A percentile compares a stretch with the other conserved stretches of the same genome.
Evolutionary conservation across 2,329 filamentous ascomycete species (phyloP).

Genomic region (Cordyceps fumosorosea): DNA sequence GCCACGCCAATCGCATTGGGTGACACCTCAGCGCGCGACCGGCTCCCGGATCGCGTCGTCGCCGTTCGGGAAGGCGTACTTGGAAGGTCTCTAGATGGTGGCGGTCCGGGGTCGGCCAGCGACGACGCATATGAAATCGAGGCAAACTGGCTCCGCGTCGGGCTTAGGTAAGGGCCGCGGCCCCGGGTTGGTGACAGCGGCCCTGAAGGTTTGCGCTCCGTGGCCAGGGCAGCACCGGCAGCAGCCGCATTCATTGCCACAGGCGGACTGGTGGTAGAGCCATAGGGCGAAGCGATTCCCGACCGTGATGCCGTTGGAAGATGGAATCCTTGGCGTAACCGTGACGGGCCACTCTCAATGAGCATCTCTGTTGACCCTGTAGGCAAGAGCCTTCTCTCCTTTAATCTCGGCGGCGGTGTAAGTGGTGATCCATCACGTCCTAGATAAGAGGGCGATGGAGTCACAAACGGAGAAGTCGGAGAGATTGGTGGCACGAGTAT

Average conservation of each 20-base stretch:
- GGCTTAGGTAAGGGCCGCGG: not conserved
- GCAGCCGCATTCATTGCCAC: not conserved
- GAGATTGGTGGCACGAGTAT: constrained; percentile 19
- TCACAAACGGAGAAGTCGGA: constrained; percentile 34
- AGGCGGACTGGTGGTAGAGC: not conserved
- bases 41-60: not conserved
- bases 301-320: not conserved
- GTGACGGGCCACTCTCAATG: not conserved
- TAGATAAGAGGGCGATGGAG: constrained; percentile 26
- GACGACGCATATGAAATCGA: not conserved
- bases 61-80: constrained; percentile 20
- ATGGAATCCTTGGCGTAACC: constrained; percentile 1
- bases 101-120: constrained; percentile 33
- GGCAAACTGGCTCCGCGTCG: constrained; percentile 4
- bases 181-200: not conserved
- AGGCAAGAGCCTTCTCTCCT: constrained; percentile 39
- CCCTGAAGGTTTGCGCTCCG: not conserved
- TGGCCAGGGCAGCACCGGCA: not conserved
- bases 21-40: not conserved
- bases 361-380: constrained; percentile 15
- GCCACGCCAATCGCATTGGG: constrained; percentile 9
- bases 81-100: constrained; percentile 39
- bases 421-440: constrained; percentile 22
- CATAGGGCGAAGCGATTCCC: not conserved
- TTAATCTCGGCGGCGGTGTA: constrained; percentile 42